phyloP scores from a whole-genome alignment of 164 flowering plant species.

The Nelumbo lutea region DNA sequence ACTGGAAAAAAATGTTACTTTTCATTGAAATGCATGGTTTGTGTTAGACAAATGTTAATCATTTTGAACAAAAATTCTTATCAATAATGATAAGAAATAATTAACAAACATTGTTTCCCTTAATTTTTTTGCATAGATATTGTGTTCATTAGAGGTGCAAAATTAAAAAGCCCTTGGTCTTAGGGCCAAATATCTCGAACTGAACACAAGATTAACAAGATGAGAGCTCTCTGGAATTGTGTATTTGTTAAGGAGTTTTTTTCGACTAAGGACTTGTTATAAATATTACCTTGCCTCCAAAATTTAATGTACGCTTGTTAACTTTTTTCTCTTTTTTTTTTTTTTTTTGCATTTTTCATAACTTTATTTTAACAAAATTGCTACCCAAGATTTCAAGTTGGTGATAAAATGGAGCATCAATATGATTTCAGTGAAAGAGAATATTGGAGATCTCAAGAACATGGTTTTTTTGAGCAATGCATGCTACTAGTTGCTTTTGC shows the following conservation, averaged over 20 bases:
- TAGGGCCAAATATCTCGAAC: neutral
- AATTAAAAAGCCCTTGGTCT: neutral
- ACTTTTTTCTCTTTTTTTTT: too few relatives aligned
- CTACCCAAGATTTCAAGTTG: neutral
- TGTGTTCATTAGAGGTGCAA: slow-evolving; percentile 2
- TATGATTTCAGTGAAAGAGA: slow-evolving; percentile 3
- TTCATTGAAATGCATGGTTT: too few relatives aligned
- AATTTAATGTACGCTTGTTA: too few relatives aligned
- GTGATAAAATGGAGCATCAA: neutral
- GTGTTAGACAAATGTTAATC: too few relatives aligned
- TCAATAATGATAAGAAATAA: too few relatives aligned
- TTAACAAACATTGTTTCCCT: neutral
- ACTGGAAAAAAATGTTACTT: too few relatives aligned
- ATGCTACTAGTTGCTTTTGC: too few relatives aligned
- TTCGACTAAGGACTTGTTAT: neutral
- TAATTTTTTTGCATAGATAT: neutral
- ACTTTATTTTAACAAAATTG: too few relatives aligned
- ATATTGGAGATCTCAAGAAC: neutral
- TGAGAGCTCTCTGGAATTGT: slow-evolving; percentile 6
- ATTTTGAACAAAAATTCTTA: too few relatives aligned
- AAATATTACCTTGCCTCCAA: neutral
- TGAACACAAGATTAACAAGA: neutral
- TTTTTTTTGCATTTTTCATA: too few relatives aligned
- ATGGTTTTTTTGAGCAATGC: neutral
- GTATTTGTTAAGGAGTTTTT: slow-evolving; percentile 3